These are phyloP conservation scores for Xylariaceae sp. DNA, from an alignment of 2,329 filamentous ascomycete species.

Conservation along the genomic window DNA sequence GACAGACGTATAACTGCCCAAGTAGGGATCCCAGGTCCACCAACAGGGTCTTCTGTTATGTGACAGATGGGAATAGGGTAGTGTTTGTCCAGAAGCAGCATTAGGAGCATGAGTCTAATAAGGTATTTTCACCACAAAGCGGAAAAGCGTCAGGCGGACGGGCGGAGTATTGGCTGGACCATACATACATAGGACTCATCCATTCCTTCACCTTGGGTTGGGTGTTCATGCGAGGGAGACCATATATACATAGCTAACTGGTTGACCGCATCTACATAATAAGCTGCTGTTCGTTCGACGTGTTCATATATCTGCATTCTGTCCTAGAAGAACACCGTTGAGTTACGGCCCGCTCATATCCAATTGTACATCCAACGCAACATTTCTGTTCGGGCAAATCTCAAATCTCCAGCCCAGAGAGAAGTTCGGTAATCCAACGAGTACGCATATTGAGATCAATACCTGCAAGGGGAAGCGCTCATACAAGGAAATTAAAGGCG, in stretches of 20 bases:
- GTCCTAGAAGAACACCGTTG: too few relatives aligned
- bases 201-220: neutral
- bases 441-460: too few relatives aligned
- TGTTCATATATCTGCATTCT: slow-evolving; percentile 7
- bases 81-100: slow-evolving; percentile 19
- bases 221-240: neutral
- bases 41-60: slow-evolving; percentile 5
- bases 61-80: slow-evolving; percentile 20
- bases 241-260: slow-evolving; percentile 20
- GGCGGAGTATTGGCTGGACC: neutral
- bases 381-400: too few relatives aligned
- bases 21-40: slow-evolving; percentile 26
- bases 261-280: slow-evolving; percentile 3
- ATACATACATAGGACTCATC: slow-evolving; percentile 1
- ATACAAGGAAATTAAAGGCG: neutral
- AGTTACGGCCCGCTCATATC: too few relatives aligned
- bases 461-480: neutral
- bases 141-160: slow-evolving; percentile 10
- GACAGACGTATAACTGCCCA: neutral
- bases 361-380: too few relatives aligned
- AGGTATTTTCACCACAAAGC: slow-evolving; percentile 25
- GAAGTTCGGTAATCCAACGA: too few relatives aligned
- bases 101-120: slow-evolving; percentile 20
- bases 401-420: too few relatives aligned
- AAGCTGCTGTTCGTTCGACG: slow-evolving; percentile 6